Percentiles rank a stretch among this genome's conserved stretches.
These are phyloP conservation scores for Pyropia yezoensis DNA, from an alignment of 23 red algal species.

Conservation along the genomic window DNA sequence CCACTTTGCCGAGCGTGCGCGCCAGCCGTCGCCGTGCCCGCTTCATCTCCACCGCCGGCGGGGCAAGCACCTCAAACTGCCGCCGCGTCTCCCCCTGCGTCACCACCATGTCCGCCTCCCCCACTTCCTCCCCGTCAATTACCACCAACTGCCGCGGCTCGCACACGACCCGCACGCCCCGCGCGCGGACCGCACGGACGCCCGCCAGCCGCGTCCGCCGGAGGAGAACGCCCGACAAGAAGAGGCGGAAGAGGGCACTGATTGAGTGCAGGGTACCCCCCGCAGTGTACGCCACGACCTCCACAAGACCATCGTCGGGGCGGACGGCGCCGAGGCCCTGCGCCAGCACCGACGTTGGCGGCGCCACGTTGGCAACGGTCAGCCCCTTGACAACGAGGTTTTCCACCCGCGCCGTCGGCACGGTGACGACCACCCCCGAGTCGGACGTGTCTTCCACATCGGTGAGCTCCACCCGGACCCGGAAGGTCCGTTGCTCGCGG, in stretches of 20 bases:
- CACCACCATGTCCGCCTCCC: constrained; percentile 19
- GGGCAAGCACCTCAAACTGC: constrained; percentile 29
- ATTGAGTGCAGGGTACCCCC: constrained; percentile 8
- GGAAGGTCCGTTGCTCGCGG: constrained; percentile 17
- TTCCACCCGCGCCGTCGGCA: neutral
- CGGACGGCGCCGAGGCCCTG: constrained; percentile 30
- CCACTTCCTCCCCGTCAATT: constrained; percentile 37
- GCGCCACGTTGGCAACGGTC: constrained; percentile 52
- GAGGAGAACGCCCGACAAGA: constrained; percentile 18
- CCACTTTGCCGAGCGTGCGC: constrained; percentile 20
- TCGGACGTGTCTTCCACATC: constrained; percentile 6
- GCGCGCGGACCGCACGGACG: constrained; percentile 30
- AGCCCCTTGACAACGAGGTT: constrained; percentile 18
- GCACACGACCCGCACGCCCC: constrained; percentile 28
- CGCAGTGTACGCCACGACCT: constrained; percentile 24
- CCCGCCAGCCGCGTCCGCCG: constrained; percentile 4
- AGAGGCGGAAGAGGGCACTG: constrained; percentile 28
- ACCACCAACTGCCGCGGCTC: constrained; percentile 50
- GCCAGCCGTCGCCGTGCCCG: constrained; percentile 18
- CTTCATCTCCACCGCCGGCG: constrained; percentile 22
- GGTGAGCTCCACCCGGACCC: constrained; percentile 2
- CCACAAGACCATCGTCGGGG: constrained; percentile 47
- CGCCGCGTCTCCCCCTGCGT: neutral
- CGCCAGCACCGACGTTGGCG: constrained; percentile 32
- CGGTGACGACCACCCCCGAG: constrained; percentile 13